Conservation (phyloP, 257 asterid genomes). For the Ophiorrhiza pumila region DNA sequence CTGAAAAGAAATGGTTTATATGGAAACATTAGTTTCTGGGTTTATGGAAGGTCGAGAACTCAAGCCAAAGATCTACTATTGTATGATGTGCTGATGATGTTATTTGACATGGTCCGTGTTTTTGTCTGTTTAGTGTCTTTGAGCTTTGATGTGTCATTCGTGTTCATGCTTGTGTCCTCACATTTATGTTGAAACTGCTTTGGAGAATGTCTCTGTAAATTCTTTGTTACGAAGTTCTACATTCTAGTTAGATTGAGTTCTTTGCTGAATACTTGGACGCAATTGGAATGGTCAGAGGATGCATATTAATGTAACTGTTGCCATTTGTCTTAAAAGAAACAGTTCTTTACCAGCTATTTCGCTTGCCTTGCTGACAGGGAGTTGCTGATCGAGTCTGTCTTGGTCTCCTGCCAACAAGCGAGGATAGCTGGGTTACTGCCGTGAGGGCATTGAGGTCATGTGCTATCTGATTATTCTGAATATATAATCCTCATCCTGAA, state of each 20-base stretch:
- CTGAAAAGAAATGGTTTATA: background rate
- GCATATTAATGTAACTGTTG: background rate
- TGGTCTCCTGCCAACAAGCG: slow-evolving; percentile 91
- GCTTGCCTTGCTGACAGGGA: slow-evolving; percentile 55
- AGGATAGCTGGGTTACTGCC: slow-evolving; percentile 87
- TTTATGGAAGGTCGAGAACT: background rate
- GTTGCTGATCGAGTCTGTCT: slow-evolving; percentile 92
- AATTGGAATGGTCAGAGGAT: too few species aligned
- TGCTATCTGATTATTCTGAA: slow-evolving; percentile 3
- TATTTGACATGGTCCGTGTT: too few species aligned
- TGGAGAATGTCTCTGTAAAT: background rate
- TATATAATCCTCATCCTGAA: background rate
- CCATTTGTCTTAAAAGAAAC: background rate
- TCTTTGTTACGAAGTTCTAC: background rate
- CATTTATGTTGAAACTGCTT: background rate
- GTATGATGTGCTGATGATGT: background rate
- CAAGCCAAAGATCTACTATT: background rate
- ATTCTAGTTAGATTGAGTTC: background rate
- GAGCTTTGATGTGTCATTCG: background rate
- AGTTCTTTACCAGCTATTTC: background rate
- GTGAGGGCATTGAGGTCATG: slow-evolving; percentile 87
- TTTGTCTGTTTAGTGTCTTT: too few species aligned
- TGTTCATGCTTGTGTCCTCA: background rate
- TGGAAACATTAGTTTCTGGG: background rate
- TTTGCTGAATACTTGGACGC: background rate